Conservation (phyloP, 495 filamentous ascomycete genomes). For the Daldinia loculata region DNA sequence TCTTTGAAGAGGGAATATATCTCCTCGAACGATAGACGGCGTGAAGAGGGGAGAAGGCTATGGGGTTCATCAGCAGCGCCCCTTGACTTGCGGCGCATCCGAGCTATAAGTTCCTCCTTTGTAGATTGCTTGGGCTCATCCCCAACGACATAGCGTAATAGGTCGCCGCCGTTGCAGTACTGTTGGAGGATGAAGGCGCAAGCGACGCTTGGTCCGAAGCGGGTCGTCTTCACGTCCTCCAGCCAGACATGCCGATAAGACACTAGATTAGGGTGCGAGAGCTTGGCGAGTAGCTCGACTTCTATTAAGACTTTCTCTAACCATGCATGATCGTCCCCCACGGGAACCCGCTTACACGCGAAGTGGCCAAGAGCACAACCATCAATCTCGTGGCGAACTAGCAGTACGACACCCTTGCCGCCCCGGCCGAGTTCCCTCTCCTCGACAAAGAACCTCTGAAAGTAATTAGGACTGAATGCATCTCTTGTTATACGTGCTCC, state of each 20-base stretch:
- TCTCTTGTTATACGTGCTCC: slow-evolving; percentile 76
- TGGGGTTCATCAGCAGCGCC: slow-evolving; percentile 57
- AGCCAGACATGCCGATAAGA: slow-evolving; percentile 98
- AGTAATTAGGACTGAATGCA: slow-evolving; percentile 91
- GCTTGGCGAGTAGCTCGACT: slow-evolving; percentile 87
- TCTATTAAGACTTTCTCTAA: slow-evolving; percentile 91
- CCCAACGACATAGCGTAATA: slow-evolving; percentile 84
- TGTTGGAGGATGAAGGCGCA: slow-evolving; percentile 98
- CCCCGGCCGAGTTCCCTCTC: slow-evolving; percentile 86
- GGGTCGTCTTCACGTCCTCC: slow-evolving; percentile 82
- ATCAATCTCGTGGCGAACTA: slow-evolving; percentile 91
- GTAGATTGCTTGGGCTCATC: slow-evolving; percentile 67
- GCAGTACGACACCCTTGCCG: slow-evolving; percentile 91
- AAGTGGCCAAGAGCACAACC: slow-evolving; percentile 86
- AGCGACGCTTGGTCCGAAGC: slow-evolving; percentile 89
- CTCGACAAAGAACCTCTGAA: slow-evolving; percentile 88
- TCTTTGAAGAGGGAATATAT: slow-evolving; percentile 98
- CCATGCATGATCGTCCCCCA: slow-evolving; percentile 95
- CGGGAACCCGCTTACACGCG: slow-evolving; percentile 95
- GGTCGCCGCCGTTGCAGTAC: slow-evolving; percentile 95
- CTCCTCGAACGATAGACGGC: slow-evolving; percentile 80
- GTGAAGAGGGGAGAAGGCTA: slow-evolving; percentile 59
- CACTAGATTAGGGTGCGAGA: slow-evolving; percentile 95
- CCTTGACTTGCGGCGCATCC: slow-evolving; percentile 79
- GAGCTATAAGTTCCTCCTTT: slow-evolving; percentile 85